Percentiles rank a stretch among this genome's conserved stretches.
These are phyloP conservation scores for Psilocybe cubensis DNA, from an alignment of 768 basidiomycete genomes.

Conservation along the genomic window DNA sequence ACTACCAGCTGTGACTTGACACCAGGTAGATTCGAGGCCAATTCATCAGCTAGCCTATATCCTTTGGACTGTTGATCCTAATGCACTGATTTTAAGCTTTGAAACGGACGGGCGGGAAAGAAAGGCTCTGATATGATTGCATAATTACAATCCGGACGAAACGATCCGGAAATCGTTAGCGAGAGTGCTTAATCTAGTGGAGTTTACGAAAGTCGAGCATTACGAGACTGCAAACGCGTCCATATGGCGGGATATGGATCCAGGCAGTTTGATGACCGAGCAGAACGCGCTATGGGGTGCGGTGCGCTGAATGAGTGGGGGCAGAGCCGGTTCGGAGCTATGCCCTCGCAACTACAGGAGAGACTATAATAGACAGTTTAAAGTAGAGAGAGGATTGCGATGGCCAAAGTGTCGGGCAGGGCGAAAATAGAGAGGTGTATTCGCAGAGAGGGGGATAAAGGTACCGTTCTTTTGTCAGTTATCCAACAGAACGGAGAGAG, in stretches of 20 bases:
- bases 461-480: constrained; percentile 5
- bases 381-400: background rate
- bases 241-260: background rate
- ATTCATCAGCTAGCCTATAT: background rate
- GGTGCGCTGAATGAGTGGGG: background rate
- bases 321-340: constrained; percentile 10
- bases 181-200: too few relatives aligned
- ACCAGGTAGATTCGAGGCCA: constrained; percentile 1
- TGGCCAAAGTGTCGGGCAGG: background rate
- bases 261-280: background rate
- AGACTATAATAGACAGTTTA: constrained; percentile 4
- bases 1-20: background rate
- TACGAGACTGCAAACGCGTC: background rate
- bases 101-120: background rate
- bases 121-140: background rate
- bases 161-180: background rate
- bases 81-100: background rate
- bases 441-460: constrained; percentile 2
- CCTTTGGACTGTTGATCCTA: background rate
- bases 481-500: background rate
- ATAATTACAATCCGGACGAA: background rate
- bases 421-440: constrained; percentile 1
- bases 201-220: background rate
- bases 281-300: background rate
- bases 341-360: background rate